Percentiles rank a stretch among this genome's conserved stretches.
Evolutionary conservation across 1,139 yeast species (phyloP).

Genomic region (Pneumocystis oryctolagi): DNA sequence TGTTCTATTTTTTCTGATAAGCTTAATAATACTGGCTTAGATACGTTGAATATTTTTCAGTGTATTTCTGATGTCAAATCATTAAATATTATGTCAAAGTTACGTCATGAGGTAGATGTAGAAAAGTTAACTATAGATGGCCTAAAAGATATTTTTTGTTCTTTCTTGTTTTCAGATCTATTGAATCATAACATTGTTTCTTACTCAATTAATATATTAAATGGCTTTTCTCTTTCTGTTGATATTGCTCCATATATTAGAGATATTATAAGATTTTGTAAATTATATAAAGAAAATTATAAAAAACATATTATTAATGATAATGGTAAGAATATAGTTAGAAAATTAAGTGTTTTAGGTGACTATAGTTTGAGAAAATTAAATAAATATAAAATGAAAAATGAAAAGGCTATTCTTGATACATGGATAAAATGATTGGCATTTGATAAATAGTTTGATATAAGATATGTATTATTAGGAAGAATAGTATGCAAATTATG

Average conservation of each 20-base stretch:
- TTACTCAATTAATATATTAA: not conserved
- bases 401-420: not conserved
- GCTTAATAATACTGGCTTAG: not conserved
- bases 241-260: not conserved
- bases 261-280: not conserved
- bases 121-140: not conserved
- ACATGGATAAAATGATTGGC: not conserved
- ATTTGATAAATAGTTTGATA: not conserved
- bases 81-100: not conserved
- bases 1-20: not conserved
- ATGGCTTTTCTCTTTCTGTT: not conserved
- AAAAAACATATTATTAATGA: not conserved
- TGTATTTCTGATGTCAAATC: not conserved
- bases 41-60: not conserved
- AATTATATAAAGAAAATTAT: not conserved
- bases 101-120: not conserved
- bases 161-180: not conserved
- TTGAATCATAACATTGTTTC: not conserved
- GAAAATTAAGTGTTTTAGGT: not conserved
- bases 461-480: not conserved
- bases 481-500: not conserved
- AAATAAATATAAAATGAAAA: not conserved
- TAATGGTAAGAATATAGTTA: not conserved
- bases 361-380: not conserved
- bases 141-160: not conserved